Evolutionary conservation across 192 early-diverging fungal species (phyloP), one percentile per base, ranked within the genome.

Genomic region (Rhizophagus clarus): DNA sequence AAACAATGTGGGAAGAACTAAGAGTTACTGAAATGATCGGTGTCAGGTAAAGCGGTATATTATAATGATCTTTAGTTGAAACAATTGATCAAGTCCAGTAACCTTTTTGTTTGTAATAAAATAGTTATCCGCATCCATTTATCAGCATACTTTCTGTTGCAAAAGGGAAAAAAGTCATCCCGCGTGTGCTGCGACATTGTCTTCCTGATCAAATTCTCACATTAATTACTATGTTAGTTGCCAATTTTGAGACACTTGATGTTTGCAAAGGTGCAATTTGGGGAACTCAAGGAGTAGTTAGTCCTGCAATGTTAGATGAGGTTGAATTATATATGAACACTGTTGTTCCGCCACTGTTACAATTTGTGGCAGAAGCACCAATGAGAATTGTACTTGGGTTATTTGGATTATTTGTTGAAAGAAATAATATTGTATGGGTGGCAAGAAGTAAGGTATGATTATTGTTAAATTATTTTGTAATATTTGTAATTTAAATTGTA

Each of bases 101-200:
- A 40, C 34, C 4, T 24, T 29, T 70, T 10, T 40, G 20, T 70
- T 40, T 37, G 40, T 22, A n/a, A 37, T 42, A n/a, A 70, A 70
- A 83, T 76, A 88, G 85, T 14, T 88, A 91, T 51, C 91, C 91
- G n/a, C 97, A 98, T 81, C 94, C 97, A n/a, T 92, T 98, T 72
- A 91, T 94, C 12, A 91, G 90, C 8, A 90, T 97, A 81, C 84
- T 99, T 72, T 92, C 93, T 31, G 90, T 92, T 78, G 83, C 91
- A 47, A 99, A 99, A 86, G 98, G 97, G 40, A 96, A 95, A 79
- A 92, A 93, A 64, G 85, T 95, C n/a, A 87, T 97, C 49, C 93
- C 96, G 15, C 93, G 98, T 17, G 88, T 95, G 7, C 88, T 95
- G 37, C 90, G 93, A 61, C 92, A 94, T 63, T 83, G 97, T 71